A percentile compares a stretch with the other conserved stretches of the same genome.
phyloP scores from a whole-genome alignment of 2,329 filamentous ascomycete genomes.

The Phialophora macrospora region DNA sequence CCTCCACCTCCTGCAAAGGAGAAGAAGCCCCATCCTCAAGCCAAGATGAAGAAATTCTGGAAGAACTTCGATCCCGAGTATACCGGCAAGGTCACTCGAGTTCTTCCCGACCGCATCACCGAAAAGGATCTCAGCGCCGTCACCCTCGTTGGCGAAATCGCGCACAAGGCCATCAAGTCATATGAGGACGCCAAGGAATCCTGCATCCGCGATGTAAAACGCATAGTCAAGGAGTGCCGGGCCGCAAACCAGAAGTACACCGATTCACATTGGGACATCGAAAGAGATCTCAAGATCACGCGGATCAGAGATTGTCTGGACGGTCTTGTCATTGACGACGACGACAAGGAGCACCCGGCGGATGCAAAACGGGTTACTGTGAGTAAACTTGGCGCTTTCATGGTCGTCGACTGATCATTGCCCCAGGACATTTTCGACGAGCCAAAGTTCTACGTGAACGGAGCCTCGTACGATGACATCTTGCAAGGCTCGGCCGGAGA shows the following conservation, averaged over 20 bases:
- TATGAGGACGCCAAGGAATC: constrained; percentile 74
- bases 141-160: constrained; percentile 61
- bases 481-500: constrained; percentile 72
- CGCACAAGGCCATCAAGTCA: constrained; percentile 65
- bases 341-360: constrained; percentile 62
- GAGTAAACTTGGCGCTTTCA: constrained; percentile 34
- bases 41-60: constrained; percentile 75
- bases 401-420: constrained; percentile 26
- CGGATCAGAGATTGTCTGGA: constrained; percentile 58
- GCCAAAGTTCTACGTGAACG: constrained; percentile 77
- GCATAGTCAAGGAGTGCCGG: constrained; percentile 68
- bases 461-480: constrained; percentile 76
- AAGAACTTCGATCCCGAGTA: constrained; percentile 71
- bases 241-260: constrained; percentile 84
- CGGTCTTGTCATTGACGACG: constrained; percentile 47
- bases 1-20: constrained; percentile 47
- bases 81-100: constrained; percentile 72
- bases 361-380: constrained; percentile 73
- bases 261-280: constrained; percentile 88
- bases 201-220: constrained; percentile 66
- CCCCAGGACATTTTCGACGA: constrained; percentile 72
- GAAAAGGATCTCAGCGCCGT: constrained; percentile 68
- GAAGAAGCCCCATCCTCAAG: constrained; percentile 63
- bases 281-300: constrained; percentile 68
- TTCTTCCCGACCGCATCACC: constrained; percentile 63